Conservation (phyloP, 441 rosid genomes). For the Hura crepitans region DNA sequence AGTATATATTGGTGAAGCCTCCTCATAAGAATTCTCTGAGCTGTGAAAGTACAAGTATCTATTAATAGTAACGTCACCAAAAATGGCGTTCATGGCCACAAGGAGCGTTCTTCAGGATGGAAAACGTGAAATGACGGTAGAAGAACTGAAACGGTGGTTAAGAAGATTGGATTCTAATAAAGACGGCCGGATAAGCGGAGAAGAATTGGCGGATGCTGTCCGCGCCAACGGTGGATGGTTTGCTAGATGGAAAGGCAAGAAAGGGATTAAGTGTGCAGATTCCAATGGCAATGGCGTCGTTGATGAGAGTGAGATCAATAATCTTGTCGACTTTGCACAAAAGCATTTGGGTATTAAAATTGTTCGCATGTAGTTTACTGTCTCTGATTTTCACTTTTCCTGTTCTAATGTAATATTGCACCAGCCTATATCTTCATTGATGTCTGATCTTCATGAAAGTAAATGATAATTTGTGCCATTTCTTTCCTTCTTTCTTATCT, state of each 20-base stretch:
- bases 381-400: too few relatives aligned
- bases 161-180: constrained; percentile 27
- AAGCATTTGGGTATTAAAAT: constrained; percentile 29
- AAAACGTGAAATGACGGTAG: constrained; percentile 26
- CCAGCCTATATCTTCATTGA: too few relatives aligned
- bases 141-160: constrained; percentile 34
- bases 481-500: too few relatives aligned
- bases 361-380: background rate
- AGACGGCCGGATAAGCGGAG: constrained; percentile 32
- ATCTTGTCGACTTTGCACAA: constrained; percentile 34
- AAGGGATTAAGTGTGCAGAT: constrained; percentile 28
- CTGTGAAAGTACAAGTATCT: too few relatives aligned
- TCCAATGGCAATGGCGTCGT: constrained; percentile 33
- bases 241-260: constrained; percentile 28
- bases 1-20: too few relatives aligned
- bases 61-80: background rate
- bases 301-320: constrained; percentile 33
- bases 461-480: too few relatives aligned
- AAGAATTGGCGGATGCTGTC: constrained; percentile 35
- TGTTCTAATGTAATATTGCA: too few relatives aligned
- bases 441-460: too few relatives aligned
- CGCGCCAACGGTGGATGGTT: constrained; percentile 33
- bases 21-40: too few relatives aligned
- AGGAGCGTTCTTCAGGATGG: constrained; percentile 13
- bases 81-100: constrained; percentile 21